Conservation (phyloP, 805 yeast species). For the Yamadazyma sp. region DNA sequence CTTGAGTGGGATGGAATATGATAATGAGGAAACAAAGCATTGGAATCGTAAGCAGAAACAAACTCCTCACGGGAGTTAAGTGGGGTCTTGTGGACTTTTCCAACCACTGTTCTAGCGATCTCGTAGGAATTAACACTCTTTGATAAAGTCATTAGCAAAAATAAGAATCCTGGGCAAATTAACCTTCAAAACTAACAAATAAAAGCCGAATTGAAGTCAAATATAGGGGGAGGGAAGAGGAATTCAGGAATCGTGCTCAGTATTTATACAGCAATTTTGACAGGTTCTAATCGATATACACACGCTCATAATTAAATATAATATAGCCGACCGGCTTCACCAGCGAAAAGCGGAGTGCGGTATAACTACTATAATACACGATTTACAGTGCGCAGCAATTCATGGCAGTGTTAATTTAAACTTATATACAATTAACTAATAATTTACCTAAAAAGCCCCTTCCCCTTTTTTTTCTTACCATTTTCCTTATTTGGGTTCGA, state of each 20-base stretch:
- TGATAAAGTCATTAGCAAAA: constrained; percentile 40
- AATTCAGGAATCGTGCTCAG: not conserved
- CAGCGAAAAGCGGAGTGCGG: too few species aligned
- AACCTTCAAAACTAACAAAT: not conserved
- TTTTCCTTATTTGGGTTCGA: constrained; percentile 17
- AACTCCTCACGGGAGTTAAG: constrained; percentile 28
- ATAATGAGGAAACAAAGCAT: constrained; percentile 52
- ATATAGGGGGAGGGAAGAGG: too few species aligned
- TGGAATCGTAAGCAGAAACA: constrained; percentile 31
- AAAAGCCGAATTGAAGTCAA: not conserved
- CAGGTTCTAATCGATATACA: not conserved
- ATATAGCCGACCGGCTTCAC: constrained; percentile 2
- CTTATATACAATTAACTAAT: constrained; percentile 3
- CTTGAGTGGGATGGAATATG: constrained; percentile 59
- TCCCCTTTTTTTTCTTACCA: constrained; percentile 22
- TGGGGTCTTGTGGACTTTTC: constrained; percentile 22
- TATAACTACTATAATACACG: too few species aligned
- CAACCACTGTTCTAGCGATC: constrained; percentile 36
- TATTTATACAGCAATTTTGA: constrained; percentile 3
- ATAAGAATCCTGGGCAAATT: not conserved
- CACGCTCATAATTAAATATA: not conserved
- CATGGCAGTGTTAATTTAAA: not conserved
- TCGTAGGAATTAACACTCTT: constrained; percentile 46
- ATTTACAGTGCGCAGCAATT: too few species aligned
- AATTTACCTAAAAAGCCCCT: constrained; percentile 26